Evolutionary conservation across 2,329 filamentous ascomycete species (phyloP), one percentile per base, ranked within the genome.

Genomic region (Pseudogymnoascus sp.): DNA sequence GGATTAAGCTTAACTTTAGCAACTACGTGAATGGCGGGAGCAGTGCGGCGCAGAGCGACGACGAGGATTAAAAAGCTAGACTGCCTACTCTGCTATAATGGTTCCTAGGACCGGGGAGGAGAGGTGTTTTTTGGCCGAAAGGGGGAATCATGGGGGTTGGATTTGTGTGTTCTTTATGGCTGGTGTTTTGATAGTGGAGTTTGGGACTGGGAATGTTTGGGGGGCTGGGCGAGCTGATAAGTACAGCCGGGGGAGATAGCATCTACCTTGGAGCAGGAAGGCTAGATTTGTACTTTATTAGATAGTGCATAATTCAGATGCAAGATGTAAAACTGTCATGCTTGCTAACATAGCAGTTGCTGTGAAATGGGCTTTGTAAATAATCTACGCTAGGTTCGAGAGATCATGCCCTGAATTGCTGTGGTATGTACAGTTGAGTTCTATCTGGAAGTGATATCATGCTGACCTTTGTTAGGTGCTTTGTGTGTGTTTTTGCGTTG

Each of bases 1-100:
- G 71, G 64, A 59, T 93, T 76, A 92, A 89, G 78, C 80, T 93
- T 66, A 88, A 79, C 21, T 81, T 84, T 68, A 82, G 80, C 64
- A 75, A 75, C 38, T 74, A 73, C 60, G 69, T 72, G 44, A 75
- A 75, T 62, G 77, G 76, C 56, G 77, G 76, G 7, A 75, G 75
- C 59, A 79, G 76, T 65, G 69, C 72, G 60, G 71, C 74, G 62
- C 79, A 80, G 69, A 85, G 82, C 70, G 82, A 85, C 66, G 80
- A 83, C 65, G 82, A 85, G 60, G 71, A 73, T 42, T 70, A 59
- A 65, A 60, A 37, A 42, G 35, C n/a, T 17, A 59, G 37, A 59
- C 44, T 63, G 31, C 21, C 53, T 59, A 44, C 60, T 59, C 50
- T 21, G 50, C 50, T 56, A 21, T 42, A 60, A 61, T 29, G 56